Base-by-base conservation (phyloP, 2,329 filamentous ascomycete species). In the Alternaria conjuncta region DNA sequence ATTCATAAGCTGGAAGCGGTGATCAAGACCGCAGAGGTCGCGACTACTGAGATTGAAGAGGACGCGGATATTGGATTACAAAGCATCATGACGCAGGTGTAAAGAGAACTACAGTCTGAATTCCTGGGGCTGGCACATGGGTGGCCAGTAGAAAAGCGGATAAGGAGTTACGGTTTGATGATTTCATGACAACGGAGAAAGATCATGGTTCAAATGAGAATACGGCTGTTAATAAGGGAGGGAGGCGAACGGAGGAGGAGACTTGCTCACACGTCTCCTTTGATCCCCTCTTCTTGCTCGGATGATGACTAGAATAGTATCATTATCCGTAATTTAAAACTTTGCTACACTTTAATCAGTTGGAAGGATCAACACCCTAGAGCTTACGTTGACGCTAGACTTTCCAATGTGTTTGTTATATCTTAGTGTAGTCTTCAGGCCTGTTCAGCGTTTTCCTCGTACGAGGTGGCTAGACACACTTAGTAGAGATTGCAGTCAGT, bases 11-110 rank as follows among this genome's bases (percentile, higher is more conserved):
- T 47, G 2, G 50, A 51, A 4, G 32, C 55, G 5, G 57, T 47
- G 21, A n/a, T 53, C 21, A 20, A 25, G 13, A 58, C 46, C 3
- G 26, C 21, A 4, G 54, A 61, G 20, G 21, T 61, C 25, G 18
- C 4, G 4, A 43, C 9, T 43, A 8, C 21, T 3, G 44, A 26
- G 21, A 26, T 9, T 1, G 50, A 60, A 13, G 69, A 56, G 8
- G 60, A 63, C n/a, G 41, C 36, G 8, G 66, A 64, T 15, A 45
- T 64, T 18, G 67, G 55, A 13, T 46, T 71, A 9, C 69, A 70
- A 54, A 65, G 66, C 53, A 70, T 77, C 64, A 73, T 78, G 73
- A 56, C 74, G 8, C 75, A 78, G 57, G 71, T 71, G 4, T 78
- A 59, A 71, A 45, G 46, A 43, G 28, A 6, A 26, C 3, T 3